Evolutionary conservation across 2,329 filamentous ascomycete species (phyloP).

Genomic region (Xylariaceae sp.): DNA sequence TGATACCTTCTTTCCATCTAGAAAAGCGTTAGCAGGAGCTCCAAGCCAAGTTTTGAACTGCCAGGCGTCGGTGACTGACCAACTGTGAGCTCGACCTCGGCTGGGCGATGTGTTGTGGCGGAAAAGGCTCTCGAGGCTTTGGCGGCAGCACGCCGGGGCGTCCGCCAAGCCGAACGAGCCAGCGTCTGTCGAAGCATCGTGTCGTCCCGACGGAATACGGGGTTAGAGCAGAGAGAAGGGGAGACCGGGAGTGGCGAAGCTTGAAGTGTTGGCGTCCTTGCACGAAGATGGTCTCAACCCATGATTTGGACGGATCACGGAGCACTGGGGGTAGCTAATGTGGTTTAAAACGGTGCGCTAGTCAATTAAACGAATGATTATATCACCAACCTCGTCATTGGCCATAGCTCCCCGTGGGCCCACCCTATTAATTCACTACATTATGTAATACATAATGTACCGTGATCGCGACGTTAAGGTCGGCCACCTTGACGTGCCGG

Average conservation of each 20-base stretch:
- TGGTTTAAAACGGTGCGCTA: constrained; percentile 17
- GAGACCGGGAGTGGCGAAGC: constrained; percentile 9
- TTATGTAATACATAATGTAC: no score
- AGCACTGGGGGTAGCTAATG: neutral
- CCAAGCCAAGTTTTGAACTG: constrained; percentile 7
- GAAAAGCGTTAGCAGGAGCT: constrained; percentile 22
- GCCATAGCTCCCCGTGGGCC: constrained; percentile 4
- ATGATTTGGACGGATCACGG: constrained; percentile 8
- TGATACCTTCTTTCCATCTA: constrained; percentile 96
- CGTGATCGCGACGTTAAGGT: no score
- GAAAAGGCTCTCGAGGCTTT: constrained; percentile 73
- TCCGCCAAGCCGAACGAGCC: constrained; percentile 65
- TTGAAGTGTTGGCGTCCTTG: constrained; percentile 27
- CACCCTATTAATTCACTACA: neutral
- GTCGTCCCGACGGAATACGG: constrained; percentile 52
- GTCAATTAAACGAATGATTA: constrained; percentile 29
- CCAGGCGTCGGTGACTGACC: constrained; percentile 51
- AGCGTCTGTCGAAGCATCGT: constrained; percentile 66
- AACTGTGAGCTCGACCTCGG: constrained; percentile 95
- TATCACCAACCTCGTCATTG: constrained; percentile 27
- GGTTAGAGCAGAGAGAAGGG: constrained; percentile 37
- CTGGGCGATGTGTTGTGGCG: constrained; percentile 70
- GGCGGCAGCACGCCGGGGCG: constrained; percentile 51
- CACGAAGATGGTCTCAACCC: constrained; percentile 7
- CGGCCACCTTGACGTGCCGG: no score